Percentiles rank a stretch among this genome's conserved stretches.
Conservation (phyloP, 352 stramenopile species). For the Thalassiosira livingstoniorum region DNA sequence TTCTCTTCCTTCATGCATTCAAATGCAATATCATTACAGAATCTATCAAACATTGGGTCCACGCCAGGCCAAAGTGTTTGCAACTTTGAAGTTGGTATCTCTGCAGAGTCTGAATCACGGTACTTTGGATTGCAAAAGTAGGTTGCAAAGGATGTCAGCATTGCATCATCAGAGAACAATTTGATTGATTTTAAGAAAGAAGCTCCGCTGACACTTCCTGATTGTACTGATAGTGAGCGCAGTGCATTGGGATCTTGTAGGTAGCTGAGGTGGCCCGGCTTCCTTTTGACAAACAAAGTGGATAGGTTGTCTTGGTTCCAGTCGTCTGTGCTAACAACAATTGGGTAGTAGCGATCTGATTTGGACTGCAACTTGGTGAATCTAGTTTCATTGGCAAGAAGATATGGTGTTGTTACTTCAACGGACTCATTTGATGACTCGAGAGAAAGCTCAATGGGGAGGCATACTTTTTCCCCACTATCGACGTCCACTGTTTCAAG, state of each 20-base stretch:
- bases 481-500: slow-evolving; percentile 86
- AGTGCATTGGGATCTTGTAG: slow-evolving; percentile 80
- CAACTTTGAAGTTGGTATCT: not conserved
- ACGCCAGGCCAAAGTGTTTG: not conserved
- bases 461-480: slow-evolving; percentile 79
- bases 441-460: slow-evolving; percentile 81
- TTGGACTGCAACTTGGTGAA: slow-evolving; percentile 50
- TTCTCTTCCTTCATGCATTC: slow-evolving; percentile 76
- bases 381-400: slow-evolving; percentile 52
- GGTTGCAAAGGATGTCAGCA: slow-evolving; percentile 72
- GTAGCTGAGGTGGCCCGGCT: slow-evolving; percentile 71
- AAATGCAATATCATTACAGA: slow-evolving; percentile 68
- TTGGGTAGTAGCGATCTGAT: slow-evolving; percentile 80
- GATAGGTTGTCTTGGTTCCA: slow-evolving; percentile 30
- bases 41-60: slow-evolving; percentile 54
- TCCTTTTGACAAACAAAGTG: slow-evolving; percentile 85
- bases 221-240: slow-evolving; percentile 76
- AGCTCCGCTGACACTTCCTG: slow-evolving; percentile 37
- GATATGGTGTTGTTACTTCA: slow-evolving; percentile 49
- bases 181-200: slow-evolving; percentile 70
- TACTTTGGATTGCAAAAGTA: slow-evolving; percentile 63
- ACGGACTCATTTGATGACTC: slow-evolving; percentile 40
- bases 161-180: slow-evolving; percentile 77
- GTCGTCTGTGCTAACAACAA: slow-evolving; percentile 61
- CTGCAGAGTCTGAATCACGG: not conserved